phyloP scores from a whole-genome alignment of 352 stramenopile genomes.

The Lagenidium giganteum region DNA sequence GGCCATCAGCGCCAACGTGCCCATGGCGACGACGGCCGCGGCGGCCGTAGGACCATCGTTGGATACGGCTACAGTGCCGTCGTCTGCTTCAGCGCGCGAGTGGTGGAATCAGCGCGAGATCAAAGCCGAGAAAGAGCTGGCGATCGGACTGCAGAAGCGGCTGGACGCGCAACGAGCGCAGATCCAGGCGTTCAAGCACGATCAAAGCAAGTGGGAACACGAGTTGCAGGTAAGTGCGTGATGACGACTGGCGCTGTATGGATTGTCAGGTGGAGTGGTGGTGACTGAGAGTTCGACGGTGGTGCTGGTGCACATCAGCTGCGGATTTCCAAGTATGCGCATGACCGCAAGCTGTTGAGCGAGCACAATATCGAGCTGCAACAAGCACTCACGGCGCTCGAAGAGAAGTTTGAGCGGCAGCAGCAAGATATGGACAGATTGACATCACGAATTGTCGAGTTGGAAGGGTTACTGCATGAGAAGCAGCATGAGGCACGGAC shows the following conservation, averaged over 20 bases:
- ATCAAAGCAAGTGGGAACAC: slow-evolving; percentile 82
- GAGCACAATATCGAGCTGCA: slow-evolving; percentile 82
- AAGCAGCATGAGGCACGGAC: slow-evolving; percentile 31
- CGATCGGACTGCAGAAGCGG: slow-evolving; percentile 46
- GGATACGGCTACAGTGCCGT: no score
- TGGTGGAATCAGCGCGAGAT: slow-evolving; percentile 59
- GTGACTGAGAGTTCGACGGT: no score
- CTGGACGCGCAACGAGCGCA: slow-evolving; percentile 70
- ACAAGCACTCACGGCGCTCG: slow-evolving; percentile 37
- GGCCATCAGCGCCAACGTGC: no score
- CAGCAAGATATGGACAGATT: slow-evolving; percentile 55
- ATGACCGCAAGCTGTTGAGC: slow-evolving; percentile 72
- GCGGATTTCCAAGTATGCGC: slow-evolving; percentile 70
- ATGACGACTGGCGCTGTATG: background rate
- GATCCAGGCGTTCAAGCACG: slow-evolving; percentile 71
- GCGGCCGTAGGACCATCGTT: no score
- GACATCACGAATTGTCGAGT: slow-evolving; percentile 49
- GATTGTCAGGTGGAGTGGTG: no score
- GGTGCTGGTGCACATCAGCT: no score
- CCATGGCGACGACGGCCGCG: no score
- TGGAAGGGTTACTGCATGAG: slow-evolving; percentile 51
- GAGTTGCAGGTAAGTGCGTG: slow-evolving; percentile 41
- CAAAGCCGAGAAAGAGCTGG: slow-evolving; percentile 43
- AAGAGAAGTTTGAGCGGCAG: slow-evolving; percentile 37
- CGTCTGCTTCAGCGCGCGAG: no score